phyloP scores from a whole-genome alignment of 805 yeast genomes.

The Candida quercuum region DNA sequence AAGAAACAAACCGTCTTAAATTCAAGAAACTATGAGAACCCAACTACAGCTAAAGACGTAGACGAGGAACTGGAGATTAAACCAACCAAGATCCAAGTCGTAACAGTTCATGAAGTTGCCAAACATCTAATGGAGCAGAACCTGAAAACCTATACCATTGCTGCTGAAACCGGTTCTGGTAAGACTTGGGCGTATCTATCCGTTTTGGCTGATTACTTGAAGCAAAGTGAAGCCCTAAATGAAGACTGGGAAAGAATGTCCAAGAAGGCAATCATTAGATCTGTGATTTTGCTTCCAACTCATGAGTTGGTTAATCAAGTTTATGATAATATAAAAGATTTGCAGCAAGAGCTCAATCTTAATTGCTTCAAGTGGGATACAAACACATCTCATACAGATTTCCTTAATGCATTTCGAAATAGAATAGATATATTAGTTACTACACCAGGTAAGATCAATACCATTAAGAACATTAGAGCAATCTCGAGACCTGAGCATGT shows the following conservation, averaged over 20 bases:
- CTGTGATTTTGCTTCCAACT: slow-evolving; percentile 83
- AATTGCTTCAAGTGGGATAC: slow-evolving; percentile 56
- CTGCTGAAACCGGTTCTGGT: slow-evolving; percentile 97
- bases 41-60: slow-evolving; percentile 7
- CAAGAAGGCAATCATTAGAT: slow-evolving; percentile 46
- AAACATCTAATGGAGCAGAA: slow-evolving; percentile 29
- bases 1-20: slow-evolving; percentile 37
- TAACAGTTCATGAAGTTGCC: slow-evolving; percentile 47
- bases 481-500: slow-evolving; percentile 34
- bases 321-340: slow-evolving; percentile 32
- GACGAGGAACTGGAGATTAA: slow-evolving; percentile 17
- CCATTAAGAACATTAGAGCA: slow-evolving; percentile 30
- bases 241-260: slow-evolving; percentile 30
- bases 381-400: slow-evolving; percentile 48
- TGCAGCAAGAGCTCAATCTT: slow-evolving; percentile 33
- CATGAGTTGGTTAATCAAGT: slow-evolving; percentile 86
- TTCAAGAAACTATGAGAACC: slow-evolving; percentile 20
- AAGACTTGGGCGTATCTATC: slow-evolving; percentile 89
- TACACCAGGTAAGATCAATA: slow-evolving; percentile 70
- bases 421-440: slow-evolving; percentile 78
- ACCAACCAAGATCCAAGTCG: slow-evolving; percentile 81
- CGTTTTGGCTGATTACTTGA: slow-evolving; percentile 65
- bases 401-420: slow-evolving; percentile 39
- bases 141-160: slow-evolving; percentile 65
- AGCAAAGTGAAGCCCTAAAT: slow-evolving; percentile 37